Base-by-base conservation (phyloP, 441 rosid species). In the Adansonia gregorii region DNA sequence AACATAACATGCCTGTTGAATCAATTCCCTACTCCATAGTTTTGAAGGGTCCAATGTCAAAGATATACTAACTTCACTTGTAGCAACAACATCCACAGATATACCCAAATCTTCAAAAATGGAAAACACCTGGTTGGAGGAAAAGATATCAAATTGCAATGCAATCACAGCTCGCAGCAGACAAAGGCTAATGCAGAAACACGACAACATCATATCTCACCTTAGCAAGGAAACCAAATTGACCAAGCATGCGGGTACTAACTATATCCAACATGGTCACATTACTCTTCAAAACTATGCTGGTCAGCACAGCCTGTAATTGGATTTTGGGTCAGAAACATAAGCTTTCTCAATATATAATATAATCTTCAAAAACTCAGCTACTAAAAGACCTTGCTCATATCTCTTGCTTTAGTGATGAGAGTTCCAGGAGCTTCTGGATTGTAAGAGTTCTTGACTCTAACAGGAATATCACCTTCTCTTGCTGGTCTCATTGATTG, bases 401-500 rank as follows among this genome's bases (percentile, higher is more conserved):
- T 94, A 83, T 91, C 97, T 83, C 97, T 87, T 73, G 83, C 59
- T 85, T 82, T 86, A 31, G 95, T 94, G 76, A 94, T 94, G 69
- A 94, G 92, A 82, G 98, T 94, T 80, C 98, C 98, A 8, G 98
- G 93, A 66, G 98, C 98, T 81, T 85, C 85, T 64, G 93, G 94
- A 83, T 94, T 94, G 82, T 94, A 94, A 46, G 97, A 94, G 78
- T 94, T 94, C 80, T 94, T 94, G 77, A 94, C 98, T 85, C 97
- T 84, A 24, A 94, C 98, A 80, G 98, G 98, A 83, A 92, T 89
- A 80, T 81, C 98, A 76, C 95, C 93, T 81, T 94, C 97, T 82
- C 94, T 88, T 74, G 98, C 98, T 81, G 98, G 98, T 82, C 96
- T 90, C 97, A 94, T 94, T 73, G 98, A 92, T 78, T 88, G 97